These are phyloP conservation scores for Pterulicium gracile DNA, from an alignment of 1,284 basidiomycete genomes.

Conservation along the genomic window DNA sequence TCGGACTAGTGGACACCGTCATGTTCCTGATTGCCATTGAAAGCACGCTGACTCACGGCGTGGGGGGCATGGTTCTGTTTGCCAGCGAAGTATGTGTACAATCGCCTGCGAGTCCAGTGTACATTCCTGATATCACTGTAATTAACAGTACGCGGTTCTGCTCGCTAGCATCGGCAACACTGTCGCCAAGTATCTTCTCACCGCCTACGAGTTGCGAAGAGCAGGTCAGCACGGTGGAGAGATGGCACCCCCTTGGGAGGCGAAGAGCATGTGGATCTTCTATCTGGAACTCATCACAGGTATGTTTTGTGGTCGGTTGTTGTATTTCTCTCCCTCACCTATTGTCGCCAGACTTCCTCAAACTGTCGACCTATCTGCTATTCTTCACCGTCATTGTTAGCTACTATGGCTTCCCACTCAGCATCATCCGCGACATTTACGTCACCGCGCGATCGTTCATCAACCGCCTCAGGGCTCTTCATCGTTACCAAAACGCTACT, in stretches of 20 bases:
- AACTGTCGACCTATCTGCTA: constrained; percentile 83
- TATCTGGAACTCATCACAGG: constrained; percentile 92
- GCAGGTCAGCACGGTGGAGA: constrained; percentile 70
- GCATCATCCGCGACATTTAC: constrained; percentile 95
- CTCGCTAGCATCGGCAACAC: constrained; percentile 74
- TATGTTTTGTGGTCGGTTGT: constrained; percentile 21
- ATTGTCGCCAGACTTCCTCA: constrained; percentile 68
- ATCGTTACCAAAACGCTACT: constrained; percentile 90
- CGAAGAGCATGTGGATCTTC: constrained; percentile 95
- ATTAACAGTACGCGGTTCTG: constrained; percentile 75
- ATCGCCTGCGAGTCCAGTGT: constrained; percentile 7
- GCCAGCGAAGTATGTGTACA: constrained; percentile 68
- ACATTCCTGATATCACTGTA: constrained; percentile 10
- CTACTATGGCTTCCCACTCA: constrained; percentile 92
- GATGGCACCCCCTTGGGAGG: constrained; percentile 90
- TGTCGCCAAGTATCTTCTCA: constrained; percentile 80
- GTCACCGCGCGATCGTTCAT: constrained; percentile 89
- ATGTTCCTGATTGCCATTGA: constrained; percentile 75
- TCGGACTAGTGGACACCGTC: constrained; percentile 62
- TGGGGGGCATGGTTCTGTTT: constrained; percentile 89
- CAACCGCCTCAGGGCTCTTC: constrained; percentile 74
- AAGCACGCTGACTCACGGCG: constrained; percentile 67
- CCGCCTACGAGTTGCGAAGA: constrained; percentile 71
- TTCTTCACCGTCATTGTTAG: constrained; percentile 92
- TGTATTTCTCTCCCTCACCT: constrained; percentile 6